Conservation (phyloP, 164 flowering plant genomes). For the Dillenia suffruticosa region DNA sequence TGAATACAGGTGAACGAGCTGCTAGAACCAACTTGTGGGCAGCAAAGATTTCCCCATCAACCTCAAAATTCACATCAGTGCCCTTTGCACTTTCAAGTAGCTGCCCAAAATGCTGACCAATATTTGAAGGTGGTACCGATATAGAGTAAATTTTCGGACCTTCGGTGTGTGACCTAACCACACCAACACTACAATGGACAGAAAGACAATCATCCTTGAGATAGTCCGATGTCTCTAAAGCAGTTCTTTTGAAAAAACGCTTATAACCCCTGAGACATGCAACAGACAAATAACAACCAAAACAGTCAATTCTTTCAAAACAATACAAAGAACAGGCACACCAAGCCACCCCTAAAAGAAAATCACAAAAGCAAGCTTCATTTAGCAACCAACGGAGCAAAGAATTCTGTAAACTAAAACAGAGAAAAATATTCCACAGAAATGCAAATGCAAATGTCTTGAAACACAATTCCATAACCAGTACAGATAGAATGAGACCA, state of each 20-base stretch:
- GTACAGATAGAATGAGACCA: no score
- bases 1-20: constrained; percentile 87
- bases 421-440: no score
- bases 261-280: constrained; percentile 79
- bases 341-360: no score
- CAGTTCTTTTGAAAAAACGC: constrained; percentile 68
- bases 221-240: constrained; percentile 77
- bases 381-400: no score
- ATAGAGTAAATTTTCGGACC: constrained; percentile 76
- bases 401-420: no score
- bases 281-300: constrained; percentile 4
- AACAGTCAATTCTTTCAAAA: no score
- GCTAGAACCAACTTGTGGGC: constrained; percentile 90
- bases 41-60: constrained; percentile 64
- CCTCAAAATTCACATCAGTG: constrained; percentile 69
- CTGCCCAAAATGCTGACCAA: constrained; percentile 71
- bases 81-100: constrained; percentile 76
- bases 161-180: constrained; percentile 74
- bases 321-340: no score
- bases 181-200: constrained; percentile 79
- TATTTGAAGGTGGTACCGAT: constrained; percentile 58
- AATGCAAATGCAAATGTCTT: no score
- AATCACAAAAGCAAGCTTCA: no score
- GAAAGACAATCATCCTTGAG: constrained; percentile 83
- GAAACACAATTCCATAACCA: no score